Evolutionary conservation across 345 rosid species (phyloP).

Genomic region (Salix caprea): DNA sequence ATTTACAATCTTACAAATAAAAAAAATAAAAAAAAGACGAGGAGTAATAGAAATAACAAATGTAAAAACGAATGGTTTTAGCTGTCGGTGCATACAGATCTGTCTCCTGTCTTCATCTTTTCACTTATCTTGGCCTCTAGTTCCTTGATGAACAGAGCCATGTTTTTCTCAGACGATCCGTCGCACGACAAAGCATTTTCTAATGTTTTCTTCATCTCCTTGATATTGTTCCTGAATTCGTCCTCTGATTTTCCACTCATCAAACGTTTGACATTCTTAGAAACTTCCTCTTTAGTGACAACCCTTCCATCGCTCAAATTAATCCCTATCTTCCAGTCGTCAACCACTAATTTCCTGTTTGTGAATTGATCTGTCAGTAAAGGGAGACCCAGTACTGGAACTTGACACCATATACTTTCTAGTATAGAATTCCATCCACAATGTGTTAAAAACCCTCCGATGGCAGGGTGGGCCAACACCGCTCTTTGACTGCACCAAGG

Average conservation of each 20-base stretch:
- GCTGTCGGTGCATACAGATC: neutral
- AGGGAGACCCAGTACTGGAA: slow-evolving; percentile 72
- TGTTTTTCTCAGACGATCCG: slow-evolving; percentile 51
- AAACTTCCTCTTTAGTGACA: slow-evolving; percentile 40
- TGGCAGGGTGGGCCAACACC: slow-evolving; percentile 52
- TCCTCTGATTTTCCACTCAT: slow-evolving; percentile 44
- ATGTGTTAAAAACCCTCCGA: slow-evolving; percentile 77
- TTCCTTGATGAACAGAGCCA: slow-evolving; percentile 40
- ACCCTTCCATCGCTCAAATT: slow-evolving; percentile 38
- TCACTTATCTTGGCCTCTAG: slow-evolving; percentile 26
- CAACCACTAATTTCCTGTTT: slow-evolving; percentile 70
- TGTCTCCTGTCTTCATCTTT: neutral
- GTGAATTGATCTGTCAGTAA: slow-evolving; percentile 77
- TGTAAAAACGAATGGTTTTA: neutral
- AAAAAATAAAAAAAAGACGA: too few relatives aligned
- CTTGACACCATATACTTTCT: slow-evolving; percentile 63
- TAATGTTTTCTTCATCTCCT: slow-evolving; percentile 38
- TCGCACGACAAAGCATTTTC: slow-evolving; percentile 34
- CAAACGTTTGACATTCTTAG: slow-evolving; percentile 38
- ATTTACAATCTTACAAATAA: too few relatives aligned
- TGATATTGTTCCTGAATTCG: slow-evolving; percentile 29
- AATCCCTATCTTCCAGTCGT: slow-evolving; percentile 77
- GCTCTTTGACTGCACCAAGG: slow-evolving; percentile 70
- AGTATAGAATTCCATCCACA: slow-evolving; percentile 84
- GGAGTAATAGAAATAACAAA: too few relatives aligned